Base-by-base conservation (phyloP, 2,329 filamentous ascomycete genomes). In the Monilinia laxa region DNA sequence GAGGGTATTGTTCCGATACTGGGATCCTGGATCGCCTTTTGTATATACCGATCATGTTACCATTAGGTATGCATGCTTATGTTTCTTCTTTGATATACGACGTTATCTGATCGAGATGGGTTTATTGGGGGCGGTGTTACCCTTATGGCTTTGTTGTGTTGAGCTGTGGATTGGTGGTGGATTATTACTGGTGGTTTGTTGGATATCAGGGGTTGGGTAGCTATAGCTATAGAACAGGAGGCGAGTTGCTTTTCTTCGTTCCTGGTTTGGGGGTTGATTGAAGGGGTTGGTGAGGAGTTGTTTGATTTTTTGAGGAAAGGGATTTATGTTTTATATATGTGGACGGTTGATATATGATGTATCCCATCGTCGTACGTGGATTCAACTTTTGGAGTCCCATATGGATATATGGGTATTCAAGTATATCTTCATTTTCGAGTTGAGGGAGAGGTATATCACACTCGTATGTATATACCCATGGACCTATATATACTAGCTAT, bases 1-100 rank as follows among this genome's bases (percentile, higher is more conserved):
- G 38, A 7, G 38, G 12, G 38, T 3, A 60, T 60, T 25, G 4
- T 25, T 51, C 45, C 57, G 57, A 60, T 51, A 35, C 57, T 38
- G 49, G 57, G 5, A 20, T 45, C 45, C 57, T 45, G 49, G 57
- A 49, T 60, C 57, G 23, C 23, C 25, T 23, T 51, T 45, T 60
- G 57, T 42, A 60, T 49, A 60, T 60, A 60, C 51, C 57, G 57
- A 38, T 60, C 57, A 49, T 60, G 31, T 25, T 10, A 35, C 9
- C 10, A 4, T n/a, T 9, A n/a, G 7, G 18, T 47, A n/a, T n/a
- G 5, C 45, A 2, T 47, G 20, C 20, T 4, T 47, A 4, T 20
- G 18, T 47, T 3, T 25, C 1, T 45, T 40, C 16, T n/a, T 31
- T 28, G 40, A 45, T n/a, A 45, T 58, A 45, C 40, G 56, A 58